phyloP scores from a whole-genome alignment of 2,329 filamentous ascomycete genomes.

The Talaromyces amestolkiae region DNA sequence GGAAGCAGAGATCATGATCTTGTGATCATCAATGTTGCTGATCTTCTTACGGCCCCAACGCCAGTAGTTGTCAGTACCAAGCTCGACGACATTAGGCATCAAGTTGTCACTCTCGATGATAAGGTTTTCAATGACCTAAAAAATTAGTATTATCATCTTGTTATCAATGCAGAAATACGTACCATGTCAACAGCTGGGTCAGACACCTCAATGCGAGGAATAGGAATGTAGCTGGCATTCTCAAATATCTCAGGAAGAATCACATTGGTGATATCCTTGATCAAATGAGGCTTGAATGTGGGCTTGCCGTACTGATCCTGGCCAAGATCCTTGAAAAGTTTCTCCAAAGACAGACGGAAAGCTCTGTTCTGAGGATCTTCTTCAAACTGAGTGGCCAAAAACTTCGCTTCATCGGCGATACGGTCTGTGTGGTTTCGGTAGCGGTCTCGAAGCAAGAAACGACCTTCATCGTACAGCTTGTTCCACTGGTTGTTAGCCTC shows the following conservation, averaged over 20 bases:
- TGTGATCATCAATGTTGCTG: constrained; percentile 76
- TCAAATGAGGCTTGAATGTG: constrained; percentile 84
- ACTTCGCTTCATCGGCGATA: constrained; percentile 85
- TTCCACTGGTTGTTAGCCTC: constrained; percentile 78
- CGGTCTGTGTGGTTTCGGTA: constrained; percentile 84
- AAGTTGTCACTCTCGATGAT: constrained; percentile 96
- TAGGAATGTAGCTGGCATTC: constrained; percentile 81
- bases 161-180: constrained; percentile 18
- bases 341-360: constrained; percentile 72
- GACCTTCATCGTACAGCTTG: constrained; percentile 76
- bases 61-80: constrained; percentile 90
- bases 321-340: constrained; percentile 87
- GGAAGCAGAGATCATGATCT: constrained; percentile 75
- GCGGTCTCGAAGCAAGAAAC: constrained; percentile 81
- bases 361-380: constrained; percentile 80
- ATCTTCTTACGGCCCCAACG: constrained; percentile 89
- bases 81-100: constrained; percentile 85
- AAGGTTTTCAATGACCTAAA: constrained; percentile 81
- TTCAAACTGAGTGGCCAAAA: constrained; percentile 84
- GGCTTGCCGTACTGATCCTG: constrained; percentile 80
- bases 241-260: constrained; percentile 82
- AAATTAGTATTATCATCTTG: background rate
- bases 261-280: constrained; percentile 84
- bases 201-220: constrained; percentile 90
- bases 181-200: constrained; percentile 77